Evolutionary conservation across 192 early-diverging fungal genomes (phyloP).

Genomic region (Glomus cerebriforme): DNA sequence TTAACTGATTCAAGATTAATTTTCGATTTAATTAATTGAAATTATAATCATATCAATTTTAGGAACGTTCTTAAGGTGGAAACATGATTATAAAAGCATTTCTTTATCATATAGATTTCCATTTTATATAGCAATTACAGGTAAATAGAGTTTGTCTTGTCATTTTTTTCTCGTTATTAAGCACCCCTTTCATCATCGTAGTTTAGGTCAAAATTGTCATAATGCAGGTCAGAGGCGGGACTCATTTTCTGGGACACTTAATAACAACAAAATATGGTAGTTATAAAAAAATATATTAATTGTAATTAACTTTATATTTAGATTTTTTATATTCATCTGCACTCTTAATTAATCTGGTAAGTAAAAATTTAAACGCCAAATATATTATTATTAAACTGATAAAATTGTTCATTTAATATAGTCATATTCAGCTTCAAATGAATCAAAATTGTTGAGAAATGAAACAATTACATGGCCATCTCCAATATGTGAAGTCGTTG

Average conservation of each 20-base stretch:
- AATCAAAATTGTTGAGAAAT: background rate
- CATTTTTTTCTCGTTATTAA: no score
- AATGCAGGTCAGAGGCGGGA: no score
- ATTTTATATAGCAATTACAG: slow-evolving; percentile 11
- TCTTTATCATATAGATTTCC: background rate
- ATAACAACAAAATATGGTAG: no score
- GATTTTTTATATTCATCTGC: background rate
- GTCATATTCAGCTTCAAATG: background rate
- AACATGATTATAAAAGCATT: background rate
- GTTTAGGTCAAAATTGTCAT: no score
- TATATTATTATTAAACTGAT: no score
- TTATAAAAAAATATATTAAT: no score
- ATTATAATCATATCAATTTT: no score
- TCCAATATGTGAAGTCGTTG: background rate
- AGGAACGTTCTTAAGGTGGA: background rate
- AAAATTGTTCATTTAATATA: no score
- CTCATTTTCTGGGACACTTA: no score
- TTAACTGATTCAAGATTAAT: no score
- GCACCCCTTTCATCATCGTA: no score
- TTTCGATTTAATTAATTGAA: no score
- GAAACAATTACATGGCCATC: background rate
- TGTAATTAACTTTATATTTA: background rate
- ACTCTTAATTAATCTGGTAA: background rate
- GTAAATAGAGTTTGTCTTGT: background rate
- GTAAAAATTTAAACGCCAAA: background rate